Evolutionary conservation across 495 filamentous ascomycete genomes (phyloP), one percentile per base, ranked within the genome.

Genomic region (Penicillium bovifimosum): DNA sequence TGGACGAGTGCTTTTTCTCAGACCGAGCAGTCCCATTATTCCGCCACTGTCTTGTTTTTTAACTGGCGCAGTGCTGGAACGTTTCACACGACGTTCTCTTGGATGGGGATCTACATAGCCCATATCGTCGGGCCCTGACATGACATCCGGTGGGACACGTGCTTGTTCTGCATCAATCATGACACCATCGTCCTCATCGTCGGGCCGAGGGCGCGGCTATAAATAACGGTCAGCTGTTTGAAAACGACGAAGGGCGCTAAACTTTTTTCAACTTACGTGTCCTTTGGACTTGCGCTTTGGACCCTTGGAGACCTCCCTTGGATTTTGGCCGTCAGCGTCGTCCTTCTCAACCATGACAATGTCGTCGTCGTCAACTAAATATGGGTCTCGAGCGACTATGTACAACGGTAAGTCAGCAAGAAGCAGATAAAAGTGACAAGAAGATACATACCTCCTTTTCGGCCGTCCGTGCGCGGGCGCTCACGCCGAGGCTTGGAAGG

Each of bases 21-120:
- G 72, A 13, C 71, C 71, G 40, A 80, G 67, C 5, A 79, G 61
- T 2, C 77, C 76, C 71, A 77, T 76, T 3, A 78, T 49, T 31
- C 74, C 75, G 28, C 67, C 62, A n/a, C 59, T 53, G 50, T 77
- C 74, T 36, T 69, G 72, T 36, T 74, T 77, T 52, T 72, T 79
- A 3, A 74, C 54, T 16, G 57, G 63, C 11, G 57, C 64, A n/a
- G 76, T 71, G 34, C 57, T 69, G 5, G 74, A 62, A 18, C 73
- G 75, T 40, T 75, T 76, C 16, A 69, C 45, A 7, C 76, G 70
- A 24, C 72, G 68, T 85, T 96, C 55, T 85, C 74, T 32, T 70
- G 82, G 61, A 80, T 80, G 66, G 76, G 79, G 67, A 81, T 86
- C 95, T 77, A 95, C 61, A 86, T 76, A 61, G 77, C 90, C 60